Base-by-base conservation (phyloP, 805 yeast genomes). In the Spathaspora girioi region DNA sequence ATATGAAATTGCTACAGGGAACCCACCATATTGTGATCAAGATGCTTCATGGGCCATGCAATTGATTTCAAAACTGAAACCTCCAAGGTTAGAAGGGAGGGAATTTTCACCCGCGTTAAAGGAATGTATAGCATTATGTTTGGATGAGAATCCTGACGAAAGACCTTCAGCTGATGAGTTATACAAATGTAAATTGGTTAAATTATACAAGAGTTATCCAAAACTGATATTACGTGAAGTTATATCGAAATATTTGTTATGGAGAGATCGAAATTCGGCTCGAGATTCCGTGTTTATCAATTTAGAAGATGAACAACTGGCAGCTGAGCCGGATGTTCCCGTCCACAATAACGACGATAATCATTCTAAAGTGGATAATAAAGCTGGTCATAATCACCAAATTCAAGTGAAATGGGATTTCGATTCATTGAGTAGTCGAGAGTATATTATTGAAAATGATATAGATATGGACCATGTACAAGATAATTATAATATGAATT, bases 1-100 rank as follows among this genome's bases (percentile, higher is more conserved):
- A 8, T 94, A 84, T 69, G 99, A 94, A 68, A 86, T 93, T 56
- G 96, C 96, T 9, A 92, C 98, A 0, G 98, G 99, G 0, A 90
- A 89, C 59, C 99, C 99, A 5, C 99, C 99, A 0, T 92, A 92
- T 63, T 85, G 97, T 61, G 97, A 94, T 54, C 88, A 89, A 58
- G 99, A 93, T 62, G 97, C 97, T 0, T 76, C 87, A 73, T 79
- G 97, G 70, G 99, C 97, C 1, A 88, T 94, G 91, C 92, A 90
- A 63, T 73, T 94, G 68, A 91, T 94, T 47, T 89, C 97, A 0
- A 89, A 91, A 57, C 89, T 89, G 58, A 89, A 92, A 50, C 99
- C 99, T 5, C 96, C 99, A 3, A 78, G 99, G 54, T 73, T 94
- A 51, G 99, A 94, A 64, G 98, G 98, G 7, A 74, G 92, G 48